These are phyloP conservation scores for Solanum ahanhuiri DNA, from an alignment of 257 asterid species.

Conservation along the genomic window DNA sequence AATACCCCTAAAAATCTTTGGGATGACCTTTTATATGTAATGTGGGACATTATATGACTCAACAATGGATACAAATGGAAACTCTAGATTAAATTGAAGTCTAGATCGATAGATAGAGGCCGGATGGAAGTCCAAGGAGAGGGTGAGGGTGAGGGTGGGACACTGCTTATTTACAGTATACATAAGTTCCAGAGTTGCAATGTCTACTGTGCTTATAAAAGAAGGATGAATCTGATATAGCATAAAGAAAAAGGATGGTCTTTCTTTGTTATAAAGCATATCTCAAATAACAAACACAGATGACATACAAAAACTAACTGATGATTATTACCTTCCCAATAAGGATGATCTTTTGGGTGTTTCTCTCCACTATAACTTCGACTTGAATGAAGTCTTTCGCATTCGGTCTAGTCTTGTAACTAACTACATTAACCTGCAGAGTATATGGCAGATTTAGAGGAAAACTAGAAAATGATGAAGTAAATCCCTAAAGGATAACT, in stretches of 20 bases:
- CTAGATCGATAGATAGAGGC: not conserved
- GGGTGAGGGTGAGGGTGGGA: not conserved
- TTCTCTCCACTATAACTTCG: constrained; percentile 87
- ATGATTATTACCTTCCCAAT: constrained; percentile 62
- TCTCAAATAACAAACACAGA: not conserved
- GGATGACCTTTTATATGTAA: not conserved
- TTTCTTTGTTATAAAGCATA: not conserved
- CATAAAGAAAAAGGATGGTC: not conserved
- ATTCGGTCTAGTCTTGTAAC: constrained; percentile 70
- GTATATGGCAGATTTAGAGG: not conserved
- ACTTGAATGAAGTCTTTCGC: constrained; percentile 96
- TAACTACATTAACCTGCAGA: constrained; percentile 65
- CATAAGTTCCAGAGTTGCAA: not conserved
- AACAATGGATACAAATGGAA: not conserved
- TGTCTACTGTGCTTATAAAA: not conserved
- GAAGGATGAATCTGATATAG: not conserved
- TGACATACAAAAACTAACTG: not conserved
- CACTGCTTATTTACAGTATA: not conserved
- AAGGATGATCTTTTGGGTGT: constrained; percentile 86
- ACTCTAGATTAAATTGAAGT: not conserved
- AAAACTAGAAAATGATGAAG: not conserved
- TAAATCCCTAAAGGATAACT: not conserved
- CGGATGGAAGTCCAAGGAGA: not conserved
- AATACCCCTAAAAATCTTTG: not conserved
- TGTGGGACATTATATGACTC: not conserved